These are phyloP conservation scores for Magnolia sinica DNA, from an alignment of 164 flowering plant genomes.

Conservation along the genomic window DNA sequence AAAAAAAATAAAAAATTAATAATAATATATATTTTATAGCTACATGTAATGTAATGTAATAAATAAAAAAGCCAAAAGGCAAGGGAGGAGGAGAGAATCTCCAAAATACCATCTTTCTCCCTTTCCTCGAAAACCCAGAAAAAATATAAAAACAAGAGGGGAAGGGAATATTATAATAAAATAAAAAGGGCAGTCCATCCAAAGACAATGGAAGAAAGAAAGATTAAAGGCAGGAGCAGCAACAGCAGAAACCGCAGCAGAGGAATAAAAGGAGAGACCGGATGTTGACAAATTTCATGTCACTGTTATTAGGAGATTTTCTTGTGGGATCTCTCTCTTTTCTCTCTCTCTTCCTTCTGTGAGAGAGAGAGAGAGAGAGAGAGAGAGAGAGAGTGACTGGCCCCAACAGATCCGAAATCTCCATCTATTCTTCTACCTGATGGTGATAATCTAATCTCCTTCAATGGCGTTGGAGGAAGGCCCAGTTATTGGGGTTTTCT, in stretches of 20 bases:
- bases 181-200: neutral
- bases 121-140: too few relatives aligned
- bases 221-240: constrained; percentile 49
- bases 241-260: neutral
- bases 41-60: constrained; percentile 11
- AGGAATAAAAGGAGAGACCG: constrained; percentile 66
- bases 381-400: constrained; percentile 44
- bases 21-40: too few relatives aligned
- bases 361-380: neutral
- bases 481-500: constrained; percentile 31
- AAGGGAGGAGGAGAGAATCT: constrained; percentile 73
- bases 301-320: constrained; percentile 88
- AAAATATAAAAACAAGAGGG: constrained; percentile 1
- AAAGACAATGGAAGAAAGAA: constrained; percentile 19
- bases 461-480: constrained; percentile 41
- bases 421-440: constrained; percentile 33
- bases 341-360: constrained; percentile 12
- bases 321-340: constrained; percentile 89
- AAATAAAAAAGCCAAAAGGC: constrained; percentile 22
- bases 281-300: constrained; percentile 99
- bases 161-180: constrained; percentile 4
- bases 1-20: too few relatives aligned
- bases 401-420: constrained; percentile 78
- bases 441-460: constrained; percentile 65
- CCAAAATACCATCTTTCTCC: constrained; percentile 40